Conservation (phyloP, 257 asterid genomes). For the Striga asiatica region DNA sequence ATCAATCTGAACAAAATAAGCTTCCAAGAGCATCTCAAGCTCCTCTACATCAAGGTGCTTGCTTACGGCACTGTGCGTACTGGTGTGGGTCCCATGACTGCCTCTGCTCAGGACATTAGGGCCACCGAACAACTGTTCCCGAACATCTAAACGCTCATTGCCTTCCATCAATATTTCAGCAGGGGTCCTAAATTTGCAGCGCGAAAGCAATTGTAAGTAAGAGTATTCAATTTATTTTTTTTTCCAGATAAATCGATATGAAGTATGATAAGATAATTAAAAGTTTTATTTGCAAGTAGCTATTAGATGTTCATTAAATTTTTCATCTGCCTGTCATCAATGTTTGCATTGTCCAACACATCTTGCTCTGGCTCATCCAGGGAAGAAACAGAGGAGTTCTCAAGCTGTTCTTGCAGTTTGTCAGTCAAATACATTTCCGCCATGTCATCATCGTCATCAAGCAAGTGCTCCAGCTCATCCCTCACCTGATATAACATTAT, state of each 20-base stretch:
- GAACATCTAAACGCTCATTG: constrained; percentile 36
- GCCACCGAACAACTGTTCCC: constrained; percentile 44
- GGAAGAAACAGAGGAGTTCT: constrained; percentile 48
- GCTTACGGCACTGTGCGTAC: constrained; percentile 52
- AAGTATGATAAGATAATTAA: too few species aligned
- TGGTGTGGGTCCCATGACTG: constrained; percentile 72
- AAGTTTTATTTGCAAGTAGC: too few species aligned
- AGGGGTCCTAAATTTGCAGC: constrained; percentile 34
- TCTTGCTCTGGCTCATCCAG: constrained; percentile 51
- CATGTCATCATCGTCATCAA: constrained; percentile 94
- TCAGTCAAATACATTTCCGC: constrained; percentile 98
- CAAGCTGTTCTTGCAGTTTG: constrained; percentile 66
- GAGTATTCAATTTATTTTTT: too few species aligned
- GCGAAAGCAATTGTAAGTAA: background rate
- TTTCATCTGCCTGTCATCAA: constrained; percentile 46
- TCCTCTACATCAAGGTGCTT: constrained; percentile 90
- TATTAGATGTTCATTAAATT: background rate
- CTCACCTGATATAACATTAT: constrained; percentile 49
- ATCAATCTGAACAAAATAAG: constrained; percentile 88
- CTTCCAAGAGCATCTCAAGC: constrained; percentile 96
- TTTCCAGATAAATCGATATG: too few species aligned
- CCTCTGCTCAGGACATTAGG: constrained; percentile 42
- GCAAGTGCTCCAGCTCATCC: constrained; percentile 92
- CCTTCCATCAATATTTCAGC: constrained; percentile 43
- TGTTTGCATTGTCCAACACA: constrained; percentile 40